phyloP scores from a whole-genome alignment of 257 asterid species.

The Capsicum rhomboideum region DNA sequence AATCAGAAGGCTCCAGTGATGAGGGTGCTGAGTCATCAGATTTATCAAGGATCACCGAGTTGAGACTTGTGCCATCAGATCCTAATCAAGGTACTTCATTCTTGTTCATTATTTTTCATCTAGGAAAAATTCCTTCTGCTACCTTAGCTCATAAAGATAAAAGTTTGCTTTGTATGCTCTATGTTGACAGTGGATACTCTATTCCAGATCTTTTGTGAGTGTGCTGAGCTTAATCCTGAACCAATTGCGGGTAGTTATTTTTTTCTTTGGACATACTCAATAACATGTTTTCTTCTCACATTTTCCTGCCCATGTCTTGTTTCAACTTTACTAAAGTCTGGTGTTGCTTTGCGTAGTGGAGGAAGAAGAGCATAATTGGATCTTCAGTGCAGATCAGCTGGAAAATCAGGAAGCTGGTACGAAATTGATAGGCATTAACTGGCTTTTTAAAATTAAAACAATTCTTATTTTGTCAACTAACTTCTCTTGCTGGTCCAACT shows the following conservation, averaged over 20 bases:
- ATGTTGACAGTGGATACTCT: slow-evolving; percentile 60
- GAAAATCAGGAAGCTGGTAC: slow-evolving; percentile 44
- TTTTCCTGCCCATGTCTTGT: background rate
- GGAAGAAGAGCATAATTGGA: slow-evolving; percentile 65
- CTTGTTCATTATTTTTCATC: background rate
- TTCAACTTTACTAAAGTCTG: background rate
- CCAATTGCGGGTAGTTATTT: slow-evolving; percentile 46
- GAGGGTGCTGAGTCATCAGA: slow-evolving; percentile 40
- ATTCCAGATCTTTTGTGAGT: slow-evolving; percentile 76
- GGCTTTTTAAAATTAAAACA: background rate
- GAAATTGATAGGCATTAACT: background rate
- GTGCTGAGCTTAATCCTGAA: slow-evolving; percentile 97
- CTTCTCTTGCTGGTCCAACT: background rate
- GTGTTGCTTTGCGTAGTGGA: slow-evolving; percentile 34
- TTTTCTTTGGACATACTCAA: background rate
- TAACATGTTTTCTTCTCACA: background rate
- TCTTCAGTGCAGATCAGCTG: slow-evolving; percentile 76
- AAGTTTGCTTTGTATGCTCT: background rate
- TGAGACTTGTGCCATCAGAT: slow-evolving; percentile 91
- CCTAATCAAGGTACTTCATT: slow-evolving; percentile 50
- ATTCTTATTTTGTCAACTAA: background rate
- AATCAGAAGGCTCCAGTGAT: slow-evolving; percentile 58
- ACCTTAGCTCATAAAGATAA: background rate
- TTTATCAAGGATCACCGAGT: slow-evolving; percentile 66
- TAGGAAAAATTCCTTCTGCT: background rate